A percentile compares a stretch with the other conserved stretches of the same genome.
phyloP scores from a whole-genome alignment of 2,329 filamentous ascomycete species.

The Dactylella cylindrospora region DNA sequence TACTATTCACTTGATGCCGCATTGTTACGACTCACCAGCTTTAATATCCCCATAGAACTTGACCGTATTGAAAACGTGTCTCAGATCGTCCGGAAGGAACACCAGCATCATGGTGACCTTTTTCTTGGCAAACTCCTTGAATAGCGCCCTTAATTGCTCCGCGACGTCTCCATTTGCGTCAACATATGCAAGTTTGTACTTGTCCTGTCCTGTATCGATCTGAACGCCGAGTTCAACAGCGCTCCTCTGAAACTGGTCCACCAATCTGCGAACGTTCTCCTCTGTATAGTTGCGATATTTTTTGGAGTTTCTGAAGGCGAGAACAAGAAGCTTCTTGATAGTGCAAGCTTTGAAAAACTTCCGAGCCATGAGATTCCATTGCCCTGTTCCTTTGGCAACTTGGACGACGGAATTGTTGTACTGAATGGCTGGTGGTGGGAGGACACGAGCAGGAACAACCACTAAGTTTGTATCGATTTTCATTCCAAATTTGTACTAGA shows the following conservation, averaged over 20 bases:
- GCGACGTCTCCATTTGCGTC: neutral
- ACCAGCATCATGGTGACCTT: constrained; percentile 7
- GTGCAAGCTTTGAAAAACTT: constrained; percentile 1
- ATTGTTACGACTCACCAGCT: neutral
- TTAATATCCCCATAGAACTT: constrained; percentile 19
- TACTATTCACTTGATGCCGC: neutral
- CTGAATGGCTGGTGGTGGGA: constrained; percentile 16
- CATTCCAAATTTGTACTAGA: constrained; percentile 26
- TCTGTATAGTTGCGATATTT: constrained; percentile 2
- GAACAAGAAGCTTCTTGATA: constrained; percentile 6
- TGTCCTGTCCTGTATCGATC: neutral
- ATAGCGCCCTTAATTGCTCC: neutral
- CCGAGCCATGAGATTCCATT: constrained; percentile 19
- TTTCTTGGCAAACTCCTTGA: neutral
- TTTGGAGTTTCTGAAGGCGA: neutral
- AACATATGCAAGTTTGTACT: neutral
- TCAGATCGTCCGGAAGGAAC: constrained; percentile 15
- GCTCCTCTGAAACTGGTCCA: constrained; percentile 15
- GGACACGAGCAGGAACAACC: constrained; percentile 22
- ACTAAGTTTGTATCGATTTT: constrained; percentile 12
- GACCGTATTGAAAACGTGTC: constrained; percentile 5
- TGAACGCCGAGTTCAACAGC: constrained; percentile 6
- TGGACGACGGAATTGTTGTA: neutral
- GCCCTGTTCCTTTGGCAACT: constrained; percentile 14
- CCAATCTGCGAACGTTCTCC: neutral